Percentiles rank a stretch among this genome's conserved stretches.
phyloP scores from a whole-genome alignment of 768 basidiomycete genomes.

The Tulasnella sp. region DNA sequence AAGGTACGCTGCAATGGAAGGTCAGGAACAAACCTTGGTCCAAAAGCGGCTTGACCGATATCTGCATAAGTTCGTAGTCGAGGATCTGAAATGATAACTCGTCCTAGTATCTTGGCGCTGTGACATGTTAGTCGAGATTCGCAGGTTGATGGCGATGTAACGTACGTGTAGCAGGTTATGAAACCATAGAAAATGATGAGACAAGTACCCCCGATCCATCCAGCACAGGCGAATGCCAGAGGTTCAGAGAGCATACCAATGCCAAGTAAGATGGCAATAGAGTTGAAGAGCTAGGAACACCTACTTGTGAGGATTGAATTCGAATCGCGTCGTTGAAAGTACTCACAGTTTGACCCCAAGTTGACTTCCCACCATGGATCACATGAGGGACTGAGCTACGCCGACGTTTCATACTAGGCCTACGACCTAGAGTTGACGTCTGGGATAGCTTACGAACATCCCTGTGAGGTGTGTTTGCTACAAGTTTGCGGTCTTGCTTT shows the following conservation, averaged over 20 bases:
- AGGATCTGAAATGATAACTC: constrained; percentile 56
- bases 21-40: too few species aligned
- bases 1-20: too few species aligned
- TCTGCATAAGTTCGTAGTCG: constrained; percentile 74
- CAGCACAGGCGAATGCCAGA: constrained; percentile 80
- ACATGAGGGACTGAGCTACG: not conserved
- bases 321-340: not conserved
- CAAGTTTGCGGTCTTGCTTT: not conserved
- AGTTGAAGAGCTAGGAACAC: constrained; percentile 61
- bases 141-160: constrained; percentile 16
- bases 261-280: constrained; percentile 71
- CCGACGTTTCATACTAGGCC: not conserved
- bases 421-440: not conserved
- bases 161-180: constrained; percentile 82
- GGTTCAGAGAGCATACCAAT: constrained; percentile 85
- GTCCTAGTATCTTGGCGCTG: constrained; percentile 79
- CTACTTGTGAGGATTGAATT: not conserved
- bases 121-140: not conserved
- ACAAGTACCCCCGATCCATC: constrained; percentile 68
- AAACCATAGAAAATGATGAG: constrained; percentile 66
- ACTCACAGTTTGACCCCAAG: constrained; percentile 14
- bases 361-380: constrained; percentile 7
- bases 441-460: not conserved
- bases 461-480: not conserved
- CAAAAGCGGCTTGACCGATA: constrained; percentile 81